These are phyloP conservation scores for Colletotrichum brevisporum DNA, from an alignment of 2,329 filamentous ascomycete genomes.

Conservation along the genomic window DNA sequence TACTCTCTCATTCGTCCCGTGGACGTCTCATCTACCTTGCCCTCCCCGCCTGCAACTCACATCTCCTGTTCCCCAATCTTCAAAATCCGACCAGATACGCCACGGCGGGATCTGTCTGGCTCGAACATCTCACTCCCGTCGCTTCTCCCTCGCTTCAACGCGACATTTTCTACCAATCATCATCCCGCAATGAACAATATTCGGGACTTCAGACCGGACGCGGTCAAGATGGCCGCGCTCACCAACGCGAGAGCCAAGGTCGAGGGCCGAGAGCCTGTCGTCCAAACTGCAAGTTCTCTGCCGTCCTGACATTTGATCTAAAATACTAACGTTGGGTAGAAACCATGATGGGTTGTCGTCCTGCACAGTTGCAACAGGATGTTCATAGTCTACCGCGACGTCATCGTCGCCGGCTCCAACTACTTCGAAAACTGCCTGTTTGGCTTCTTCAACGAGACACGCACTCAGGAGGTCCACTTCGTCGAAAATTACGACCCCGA, in stretches of 20 bases:
- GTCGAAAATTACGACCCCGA: conserved; percentile 7
- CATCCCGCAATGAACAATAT: not conserved
- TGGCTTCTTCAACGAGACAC: conserved; percentile 32
- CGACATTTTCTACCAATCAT: not conserved
- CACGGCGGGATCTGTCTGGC: no score
- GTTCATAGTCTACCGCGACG: conserved; percentile 33
- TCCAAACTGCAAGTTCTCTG: conserved; percentile 9
- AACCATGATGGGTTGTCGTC: conserved; percentile 19
- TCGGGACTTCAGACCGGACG: not conserved
- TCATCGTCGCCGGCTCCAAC: conserved; percentile 28
- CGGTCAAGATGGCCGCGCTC: not conserved
- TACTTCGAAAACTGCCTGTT: conserved; percentile 28
- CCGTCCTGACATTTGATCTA: not conserved
- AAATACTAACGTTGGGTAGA: conserved; percentile 7
- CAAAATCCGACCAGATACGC: no score
- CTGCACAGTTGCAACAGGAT: conserved; percentile 12
- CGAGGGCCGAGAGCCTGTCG: not conserved
- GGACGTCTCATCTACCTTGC: no score
- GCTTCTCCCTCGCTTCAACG: not conserved
- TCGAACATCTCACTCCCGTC: not conserved
- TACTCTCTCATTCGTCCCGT: no score
- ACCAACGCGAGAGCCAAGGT: not conserved
- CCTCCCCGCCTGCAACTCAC: no score
- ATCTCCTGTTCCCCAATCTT: no score
- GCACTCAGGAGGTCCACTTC: conserved; percentile 14